phyloP scores from a whole-genome alignment of 495 filamentous ascomycete species.

The Neurospora tetraspora region DNA sequence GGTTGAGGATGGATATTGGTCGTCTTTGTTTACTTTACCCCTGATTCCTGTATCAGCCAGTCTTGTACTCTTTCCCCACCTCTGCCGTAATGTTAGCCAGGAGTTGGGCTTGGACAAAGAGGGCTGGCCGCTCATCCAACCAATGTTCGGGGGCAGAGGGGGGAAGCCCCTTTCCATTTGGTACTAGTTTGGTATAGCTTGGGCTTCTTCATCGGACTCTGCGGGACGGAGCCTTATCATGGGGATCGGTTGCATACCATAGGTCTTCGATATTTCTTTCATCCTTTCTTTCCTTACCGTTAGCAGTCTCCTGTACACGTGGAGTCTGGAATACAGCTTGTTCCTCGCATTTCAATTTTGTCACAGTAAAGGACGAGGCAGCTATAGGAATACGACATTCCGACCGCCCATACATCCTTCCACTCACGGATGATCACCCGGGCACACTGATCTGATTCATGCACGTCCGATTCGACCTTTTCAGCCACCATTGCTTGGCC shows the following conservation, averaged over 20 bases:
- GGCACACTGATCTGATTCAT: neutral
- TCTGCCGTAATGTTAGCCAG: neutral
- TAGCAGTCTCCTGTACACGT: neutral
- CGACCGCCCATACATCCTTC: neutral
- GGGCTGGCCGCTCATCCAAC: neutral
- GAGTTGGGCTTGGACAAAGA: neutral
- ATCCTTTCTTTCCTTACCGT: neutral
- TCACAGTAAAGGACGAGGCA: neutral
- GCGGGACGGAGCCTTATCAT: neutral
- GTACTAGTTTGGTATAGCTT: neutral
- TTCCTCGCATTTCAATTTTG: neutral
- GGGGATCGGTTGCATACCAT: neutral
- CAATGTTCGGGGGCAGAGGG: neutral
- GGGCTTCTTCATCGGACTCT: neutral
- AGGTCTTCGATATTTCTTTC: neutral
- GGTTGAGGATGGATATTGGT: neutral
- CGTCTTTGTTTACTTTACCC: neutral
- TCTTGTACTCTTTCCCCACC: neutral
- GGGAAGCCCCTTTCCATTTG: neutral
- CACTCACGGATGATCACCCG: neutral
- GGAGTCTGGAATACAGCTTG: neutral
- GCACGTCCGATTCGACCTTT: neutral
- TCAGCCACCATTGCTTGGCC: neutral
- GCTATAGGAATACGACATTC: neutral
- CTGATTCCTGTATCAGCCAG: neutral